Percentiles rank a stretch among this genome's conserved stretches.
Evolutionary conservation across 495 filamentous ascomycete species (phyloP).

Genomic region (Choiromyces venosus): DNA sequence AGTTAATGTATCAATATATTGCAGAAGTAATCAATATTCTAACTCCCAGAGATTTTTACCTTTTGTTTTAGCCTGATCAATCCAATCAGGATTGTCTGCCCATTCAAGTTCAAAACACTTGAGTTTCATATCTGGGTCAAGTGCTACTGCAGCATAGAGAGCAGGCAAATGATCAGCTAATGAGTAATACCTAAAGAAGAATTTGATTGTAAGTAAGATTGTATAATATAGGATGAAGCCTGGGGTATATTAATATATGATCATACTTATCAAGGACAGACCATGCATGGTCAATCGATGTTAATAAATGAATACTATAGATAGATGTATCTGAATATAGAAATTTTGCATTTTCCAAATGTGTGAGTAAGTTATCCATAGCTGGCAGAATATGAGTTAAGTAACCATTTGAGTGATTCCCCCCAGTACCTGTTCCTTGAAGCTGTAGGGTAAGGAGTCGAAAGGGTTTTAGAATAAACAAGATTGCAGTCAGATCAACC

Average conservation of each 20-base stretch:
- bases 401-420: not conserved
- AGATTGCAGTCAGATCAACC: not conserved
- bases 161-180: not conserved
- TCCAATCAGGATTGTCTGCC: not conserved
- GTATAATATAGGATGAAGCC: not conserved
- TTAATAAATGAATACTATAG: not conserved
- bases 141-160: not conserved
- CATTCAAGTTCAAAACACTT: not conserved
- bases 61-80: not conserved
- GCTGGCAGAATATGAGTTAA: not conserved
- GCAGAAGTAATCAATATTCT: not conserved
- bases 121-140: not conserved
- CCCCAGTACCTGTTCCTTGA: not conserved
- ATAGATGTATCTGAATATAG: not conserved
- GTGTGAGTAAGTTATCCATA: not conserved
- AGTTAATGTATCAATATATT: not conserved
- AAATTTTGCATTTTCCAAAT: not conserved
- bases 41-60: not conserved
- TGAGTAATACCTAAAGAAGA: not conserved
- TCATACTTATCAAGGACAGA: not conserved
- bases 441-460: not conserved
- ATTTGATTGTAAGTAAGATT: not conserved
- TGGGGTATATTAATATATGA: not conserved
- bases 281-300: not conserved
- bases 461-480: not conserved